These are phyloP conservation scores for Podila clonocystis DNA, from an alignment of 192 early-diverging fungal species.

Conservation along the genomic window DNA sequence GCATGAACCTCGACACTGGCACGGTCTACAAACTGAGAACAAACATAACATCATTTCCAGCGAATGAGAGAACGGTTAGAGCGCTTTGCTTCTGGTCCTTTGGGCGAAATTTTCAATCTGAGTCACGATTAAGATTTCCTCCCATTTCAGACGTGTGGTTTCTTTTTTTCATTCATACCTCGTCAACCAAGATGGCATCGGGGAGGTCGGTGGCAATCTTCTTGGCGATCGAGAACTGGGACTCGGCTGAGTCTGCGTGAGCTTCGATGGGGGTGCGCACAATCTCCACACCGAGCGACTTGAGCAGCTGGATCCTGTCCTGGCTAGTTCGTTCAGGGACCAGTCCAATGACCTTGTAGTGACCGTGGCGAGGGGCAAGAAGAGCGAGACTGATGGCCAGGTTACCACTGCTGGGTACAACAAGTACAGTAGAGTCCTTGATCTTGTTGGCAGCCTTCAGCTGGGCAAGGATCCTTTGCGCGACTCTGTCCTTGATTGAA, in stretches of 20 bases:
- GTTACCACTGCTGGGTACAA: constrained; percentile 79
- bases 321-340: constrained; percentile 78
- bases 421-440: constrained; percentile 51
- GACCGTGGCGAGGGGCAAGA: constrained; percentile 54
- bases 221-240: constrained; percentile 66
- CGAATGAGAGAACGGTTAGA: constrained; percentile 2
- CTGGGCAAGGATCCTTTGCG: constrained; percentile 60
- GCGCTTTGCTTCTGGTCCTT: neutral
- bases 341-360: constrained; percentile 63
- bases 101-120: neutral
- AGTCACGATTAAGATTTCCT: constrained; percentile 6
- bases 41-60: neutral
- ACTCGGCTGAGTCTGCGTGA: constrained; percentile 71
- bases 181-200: constrained; percentile 69
- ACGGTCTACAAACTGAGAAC: constrained; percentile 25
- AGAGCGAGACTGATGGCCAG: constrained; percentile 74
- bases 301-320: constrained; percentile 73
- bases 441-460: constrained; percentile 40
- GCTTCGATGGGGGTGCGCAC: constrained; percentile 76
- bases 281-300: constrained; percentile 75
- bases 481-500: constrained; percentile 81
- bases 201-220: constrained; percentile 60
- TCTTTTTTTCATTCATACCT: constrained; percentile 48
- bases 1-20: constrained; percentile 53
- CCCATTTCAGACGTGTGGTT: too few relatives aligned